Base-by-base conservation (phyloP, 352 stramenopile species). In the Pythium graminicola region DNA sequence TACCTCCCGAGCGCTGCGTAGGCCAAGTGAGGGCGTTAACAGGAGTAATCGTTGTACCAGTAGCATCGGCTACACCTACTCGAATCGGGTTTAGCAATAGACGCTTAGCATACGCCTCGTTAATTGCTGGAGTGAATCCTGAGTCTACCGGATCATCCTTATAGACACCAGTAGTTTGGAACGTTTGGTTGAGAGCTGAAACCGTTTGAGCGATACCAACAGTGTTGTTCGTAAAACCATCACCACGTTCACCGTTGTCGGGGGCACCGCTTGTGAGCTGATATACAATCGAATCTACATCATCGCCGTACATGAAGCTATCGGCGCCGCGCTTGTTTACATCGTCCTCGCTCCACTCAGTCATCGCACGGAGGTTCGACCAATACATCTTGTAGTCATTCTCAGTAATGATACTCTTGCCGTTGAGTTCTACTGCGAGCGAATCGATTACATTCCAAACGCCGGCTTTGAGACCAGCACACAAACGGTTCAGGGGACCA, bases 381-480 rank as follows among this genome's bases (percentile, higher is more conserved):
- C 54, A 64, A 28, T 57, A 64, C 4, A 45, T 20, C 28, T 64
- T 60, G 31, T 60, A 68, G 23, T 68, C 54, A n/a, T 48, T 44
- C 20, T 56, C 35, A 24, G 54, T 68, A 10, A 68, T 32, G 17
- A 68, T 52, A 10, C 19, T 41, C 19, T 68, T 54, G 31, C 54
- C 54, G 31, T 68, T 55, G 2, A 68, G 19, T 40, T 60, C 54
- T 28, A 60, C 54, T n/a, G 6, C 7, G 8, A 68, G 19, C 16
- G 20, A 40, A 60, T 60, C 49, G 23, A 68, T 50, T 26, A 68
- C 50, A 38, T 68, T 68, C 60, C 60, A 68, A 31, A 68, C 45
- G 23, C 60, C 60, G 31, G 43, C 36, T 46, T 68, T 68, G 22
- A 64, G 43, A 32, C 32, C 39, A 55, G 29, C 31, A 45, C 28